phyloP scores from a whole-genome alignment of 129 eudicot species.

The Lonicera japonica region DNA sequence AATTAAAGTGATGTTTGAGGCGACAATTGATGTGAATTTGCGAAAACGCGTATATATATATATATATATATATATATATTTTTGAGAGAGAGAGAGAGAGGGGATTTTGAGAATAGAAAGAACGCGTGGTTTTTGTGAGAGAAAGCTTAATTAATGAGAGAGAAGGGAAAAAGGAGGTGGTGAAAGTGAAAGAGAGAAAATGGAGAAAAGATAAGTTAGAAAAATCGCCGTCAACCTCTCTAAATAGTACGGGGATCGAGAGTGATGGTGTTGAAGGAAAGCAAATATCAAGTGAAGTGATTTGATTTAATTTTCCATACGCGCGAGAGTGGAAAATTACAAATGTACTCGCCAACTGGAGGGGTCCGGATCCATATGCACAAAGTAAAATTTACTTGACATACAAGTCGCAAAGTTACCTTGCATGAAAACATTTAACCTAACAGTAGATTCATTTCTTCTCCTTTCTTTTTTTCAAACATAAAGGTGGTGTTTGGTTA shows the following conservation, averaged over 20 bases:
- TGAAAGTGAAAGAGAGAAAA: background rate
- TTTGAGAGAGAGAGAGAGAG: conserved; percentile 31
- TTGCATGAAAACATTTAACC: too few relatives aligned
- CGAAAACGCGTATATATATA: conserved; percentile 4
- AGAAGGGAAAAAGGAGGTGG: background rate
- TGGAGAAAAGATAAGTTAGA: conserved; percentile 25
- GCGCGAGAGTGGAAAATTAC: too few relatives aligned
- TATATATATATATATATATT: too few relatives aligned
- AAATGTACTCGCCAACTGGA: too few relatives aligned
- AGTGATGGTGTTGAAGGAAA: background rate
- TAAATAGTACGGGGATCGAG: conserved; percentile 30
- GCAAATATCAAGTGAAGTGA: background rate
- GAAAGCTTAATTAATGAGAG: background rate
- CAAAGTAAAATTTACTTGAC: too few relatives aligned
- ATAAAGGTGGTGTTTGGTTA: too few relatives aligned
- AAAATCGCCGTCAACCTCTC: conserved; percentile 40
- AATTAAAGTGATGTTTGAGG: background rate
- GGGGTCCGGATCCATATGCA: too few relatives aligned
- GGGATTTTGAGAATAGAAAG: conserved; percentile 46
- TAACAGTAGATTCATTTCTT: too few relatives aligned
- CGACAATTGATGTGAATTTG: conserved; percentile 1
- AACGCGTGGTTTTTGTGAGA: conserved; percentile 13
- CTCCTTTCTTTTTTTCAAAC: too few relatives aligned
- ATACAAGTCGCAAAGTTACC: too few relatives aligned
- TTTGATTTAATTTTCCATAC: too few relatives aligned